These are phyloP conservation scores for Thielaviopsis populi DNA, from an alignment of 2,329 filamentous ascomycete genomes.

Conservation along the genomic window DNA sequence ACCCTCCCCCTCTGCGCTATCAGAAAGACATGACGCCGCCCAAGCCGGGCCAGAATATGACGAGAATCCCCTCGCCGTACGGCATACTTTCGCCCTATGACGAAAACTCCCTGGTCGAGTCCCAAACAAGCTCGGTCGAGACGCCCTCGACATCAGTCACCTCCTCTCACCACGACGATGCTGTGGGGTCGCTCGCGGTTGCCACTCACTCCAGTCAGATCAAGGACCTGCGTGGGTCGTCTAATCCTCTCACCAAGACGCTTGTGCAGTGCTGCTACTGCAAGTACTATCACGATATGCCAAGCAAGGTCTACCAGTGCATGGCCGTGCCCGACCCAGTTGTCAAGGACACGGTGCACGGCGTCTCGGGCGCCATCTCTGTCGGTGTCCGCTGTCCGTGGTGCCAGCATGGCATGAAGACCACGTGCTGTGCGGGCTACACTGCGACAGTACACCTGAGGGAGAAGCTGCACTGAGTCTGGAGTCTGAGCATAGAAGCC, in stretches of 20 bases:
- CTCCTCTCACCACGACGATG: background rate
- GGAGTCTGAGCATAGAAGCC: background rate
- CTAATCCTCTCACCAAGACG: slow-evolving; percentile 42
- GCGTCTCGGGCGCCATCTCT: slow-evolving; percentile 41
- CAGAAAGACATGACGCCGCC: background rate
- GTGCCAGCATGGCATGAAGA: slow-evolving; percentile 58
- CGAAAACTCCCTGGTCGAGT: slow-evolving; percentile 8
- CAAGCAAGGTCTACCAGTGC: slow-evolving; percentile 46
- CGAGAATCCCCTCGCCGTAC: slow-evolving; percentile 5
- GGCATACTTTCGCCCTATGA: slow-evolving; percentile 13
- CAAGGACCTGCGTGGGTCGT: slow-evolving; percentile 5
- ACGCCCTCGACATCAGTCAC: slow-evolving; percentile 6
- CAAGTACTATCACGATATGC: slow-evolving; percentile 51
- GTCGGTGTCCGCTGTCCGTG: slow-evolving; percentile 54
- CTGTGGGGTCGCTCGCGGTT: background rate
- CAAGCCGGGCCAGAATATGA: background rate
- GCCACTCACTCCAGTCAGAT: background rate
- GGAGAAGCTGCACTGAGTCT: slow-evolving; percentile 40
- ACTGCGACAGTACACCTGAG: slow-evolving; percentile 51
- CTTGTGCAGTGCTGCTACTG: slow-evolving; percentile 51
- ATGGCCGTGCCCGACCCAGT: slow-evolving; percentile 45
- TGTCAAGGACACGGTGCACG: slow-evolving; percentile 35
- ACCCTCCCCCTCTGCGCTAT: slow-evolving; percentile 8
- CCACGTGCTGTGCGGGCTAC: slow-evolving; percentile 52
- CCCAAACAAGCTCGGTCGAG: slow-evolving; percentile 5